Evolutionary conservation across 73 alveolate species (phyloP).

Genomic region (Paramecium tetraurelia): DNA sequence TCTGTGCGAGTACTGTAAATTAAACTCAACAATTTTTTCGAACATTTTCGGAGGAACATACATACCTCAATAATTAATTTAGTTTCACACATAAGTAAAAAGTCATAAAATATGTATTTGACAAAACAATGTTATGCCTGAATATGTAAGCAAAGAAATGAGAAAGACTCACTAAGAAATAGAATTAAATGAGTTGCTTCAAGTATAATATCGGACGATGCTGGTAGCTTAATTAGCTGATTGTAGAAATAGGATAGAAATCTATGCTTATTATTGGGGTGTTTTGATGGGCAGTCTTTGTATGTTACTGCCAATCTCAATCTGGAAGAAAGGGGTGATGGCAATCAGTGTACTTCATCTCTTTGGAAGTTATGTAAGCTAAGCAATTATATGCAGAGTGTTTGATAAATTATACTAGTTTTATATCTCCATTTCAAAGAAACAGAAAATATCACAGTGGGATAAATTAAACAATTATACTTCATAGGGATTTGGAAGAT

Average conservation of each 20-base stretch:
- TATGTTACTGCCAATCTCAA: neutral
- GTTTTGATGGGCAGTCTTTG: neutral
- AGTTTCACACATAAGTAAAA: neutral
- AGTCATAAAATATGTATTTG: neutral
- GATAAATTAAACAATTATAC: neutral
- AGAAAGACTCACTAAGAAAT: neutral
- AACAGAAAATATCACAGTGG: neutral
- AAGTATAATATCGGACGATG: neutral
- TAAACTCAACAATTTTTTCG: neutral
- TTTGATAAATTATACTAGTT: slow-evolving; percentile 42
- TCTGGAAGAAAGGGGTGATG: neutral
- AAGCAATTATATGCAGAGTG: neutral
- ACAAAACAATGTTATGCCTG: neutral
- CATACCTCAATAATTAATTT: neutral
- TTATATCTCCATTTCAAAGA: neutral
- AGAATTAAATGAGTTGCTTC: neutral
- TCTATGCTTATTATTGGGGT: neutral
- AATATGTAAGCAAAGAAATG: neutral
- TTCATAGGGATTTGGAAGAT: neutral
- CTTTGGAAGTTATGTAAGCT: neutral
- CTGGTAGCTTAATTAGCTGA: neutral
- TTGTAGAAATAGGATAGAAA: slow-evolving; percentile 18
- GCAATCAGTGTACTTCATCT: neutral
- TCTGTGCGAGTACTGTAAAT: neutral
- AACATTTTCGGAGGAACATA: neutral